These are phyloP conservation scores for Russula foetens DNA, from an alignment of 768 basidiomycete genomes.

Conservation along the genomic window DNA sequence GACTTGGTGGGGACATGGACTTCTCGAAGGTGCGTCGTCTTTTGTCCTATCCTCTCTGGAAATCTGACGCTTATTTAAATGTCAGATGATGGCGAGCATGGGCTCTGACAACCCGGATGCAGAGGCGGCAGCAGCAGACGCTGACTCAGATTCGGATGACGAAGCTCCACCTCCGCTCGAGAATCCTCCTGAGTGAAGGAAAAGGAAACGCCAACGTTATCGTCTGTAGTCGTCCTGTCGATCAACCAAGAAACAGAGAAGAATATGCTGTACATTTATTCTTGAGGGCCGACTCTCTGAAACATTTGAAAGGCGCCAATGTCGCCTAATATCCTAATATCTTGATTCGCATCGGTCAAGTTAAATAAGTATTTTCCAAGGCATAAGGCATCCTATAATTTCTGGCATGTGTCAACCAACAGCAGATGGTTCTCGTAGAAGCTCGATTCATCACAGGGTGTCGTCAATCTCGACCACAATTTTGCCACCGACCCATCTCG, in stretches of 20 bases:
- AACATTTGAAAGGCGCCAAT: not conserved
- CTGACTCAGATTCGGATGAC: slow-evolving; percentile 32
- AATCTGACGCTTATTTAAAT: not conserved
- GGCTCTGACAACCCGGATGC: slow-evolving; percentile 18
- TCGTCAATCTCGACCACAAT: slow-evolving; percentile 41
- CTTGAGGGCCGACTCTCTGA: not conserved
- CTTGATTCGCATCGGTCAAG: not conserved
- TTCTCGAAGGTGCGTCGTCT: slow-evolving; percentile 46
- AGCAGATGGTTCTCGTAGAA: not conserved
- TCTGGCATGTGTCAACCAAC: no score
- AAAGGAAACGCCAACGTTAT: not conserved
- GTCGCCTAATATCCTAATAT: not conserved
- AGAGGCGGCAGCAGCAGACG: slow-evolving; percentile 24
- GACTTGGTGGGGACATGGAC: slow-evolving; percentile 44
- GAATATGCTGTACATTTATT: not conserved
- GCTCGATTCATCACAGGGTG: slow-evolving; percentile 14
- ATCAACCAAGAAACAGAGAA: not conserved
- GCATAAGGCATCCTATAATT: no score
- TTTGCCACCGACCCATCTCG: slow-evolving; percentile 36
- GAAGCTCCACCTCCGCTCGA: slow-evolving; percentile 76
- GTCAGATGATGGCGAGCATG: slow-evolving; percentile 37
- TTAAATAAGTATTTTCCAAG: not conserved
- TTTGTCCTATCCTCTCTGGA: not conserved
- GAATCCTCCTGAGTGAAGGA: slow-evolving; percentile 4
- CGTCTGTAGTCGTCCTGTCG: not conserved